These are phyloP conservation scores for Aurantiochytrium sp. DNA, from an alignment of 108 stramenopile genomes.

Conservation along the genomic window DNA sequence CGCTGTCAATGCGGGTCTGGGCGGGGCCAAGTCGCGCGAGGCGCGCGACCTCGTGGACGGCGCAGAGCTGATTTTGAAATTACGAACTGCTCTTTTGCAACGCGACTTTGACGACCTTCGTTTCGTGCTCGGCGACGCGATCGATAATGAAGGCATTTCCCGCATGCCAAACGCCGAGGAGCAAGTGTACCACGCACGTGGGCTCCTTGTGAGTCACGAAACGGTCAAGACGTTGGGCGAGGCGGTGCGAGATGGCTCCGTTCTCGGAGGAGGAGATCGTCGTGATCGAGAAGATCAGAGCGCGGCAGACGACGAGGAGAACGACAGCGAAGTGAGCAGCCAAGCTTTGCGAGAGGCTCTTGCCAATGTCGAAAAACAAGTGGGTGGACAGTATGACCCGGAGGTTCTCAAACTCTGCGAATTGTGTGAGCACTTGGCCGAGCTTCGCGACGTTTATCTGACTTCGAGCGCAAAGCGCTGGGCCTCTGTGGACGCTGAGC, in stretches of 20 bases:
- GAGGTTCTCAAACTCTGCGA: not conserved
- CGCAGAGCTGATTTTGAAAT: not conserved
- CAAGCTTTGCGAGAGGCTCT: not conserved
- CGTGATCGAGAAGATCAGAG: too few relatives aligned
- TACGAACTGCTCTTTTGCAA: not conserved
- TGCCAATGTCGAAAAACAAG: not conserved
- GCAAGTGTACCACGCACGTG: not conserved
- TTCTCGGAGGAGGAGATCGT: not conserved
- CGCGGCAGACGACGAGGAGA: too few relatives aligned
- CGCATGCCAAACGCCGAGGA: not conserved
- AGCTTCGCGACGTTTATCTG: not conserved
- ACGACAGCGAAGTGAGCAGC: not conserved
- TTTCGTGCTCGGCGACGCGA: not conserved
- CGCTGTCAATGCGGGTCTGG: not conserved
- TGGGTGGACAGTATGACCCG: not conserved
- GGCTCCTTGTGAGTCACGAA: not conserved
- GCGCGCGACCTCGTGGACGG: not conserved
- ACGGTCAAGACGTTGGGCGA: not conserved
- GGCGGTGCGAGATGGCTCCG: not conserved
- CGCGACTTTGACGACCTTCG: not conserved
- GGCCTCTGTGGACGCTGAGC: not conserved
- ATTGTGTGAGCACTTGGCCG: not conserved
- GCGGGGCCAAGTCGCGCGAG: not conserved
- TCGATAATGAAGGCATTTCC: not conserved
- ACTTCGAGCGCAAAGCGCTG: not conserved